A percentile compares a stretch with the other conserved stretches of the same genome.
phyloP scores from a whole-genome alignment of 495 filamentous ascomycete species.

The Aspergillus nanangensis region DNA sequence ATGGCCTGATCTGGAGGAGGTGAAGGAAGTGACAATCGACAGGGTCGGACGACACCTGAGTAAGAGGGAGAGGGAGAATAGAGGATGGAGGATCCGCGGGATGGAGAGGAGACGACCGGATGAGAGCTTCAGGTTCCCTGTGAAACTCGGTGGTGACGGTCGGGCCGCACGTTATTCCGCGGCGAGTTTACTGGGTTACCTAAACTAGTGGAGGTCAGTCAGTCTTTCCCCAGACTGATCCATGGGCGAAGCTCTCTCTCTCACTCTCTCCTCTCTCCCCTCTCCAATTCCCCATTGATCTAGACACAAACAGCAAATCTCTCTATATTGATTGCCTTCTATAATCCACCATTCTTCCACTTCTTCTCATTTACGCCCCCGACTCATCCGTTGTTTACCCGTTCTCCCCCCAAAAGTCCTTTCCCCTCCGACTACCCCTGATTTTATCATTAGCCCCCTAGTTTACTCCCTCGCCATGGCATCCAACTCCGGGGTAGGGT shows the following conservation, averaged over 20 bases:
- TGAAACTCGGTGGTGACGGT: too few species aligned
- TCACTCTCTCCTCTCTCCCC: slow-evolving; percentile 1
- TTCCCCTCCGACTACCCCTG: slow-evolving; percentile 15
- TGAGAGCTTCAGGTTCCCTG: too few species aligned
- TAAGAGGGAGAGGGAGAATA: not conserved
- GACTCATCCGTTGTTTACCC: slow-evolving; percentile 3
- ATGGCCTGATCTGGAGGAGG: slow-evolving; percentile 16
- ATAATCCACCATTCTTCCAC: too few species aligned
- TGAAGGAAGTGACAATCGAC: slow-evolving; percentile 19
- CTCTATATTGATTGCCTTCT: too few species aligned
- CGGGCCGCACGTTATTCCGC: slow-evolving; percentile 23
- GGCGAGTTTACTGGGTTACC: slow-evolving; percentile 2
- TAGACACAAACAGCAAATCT: too few species aligned
- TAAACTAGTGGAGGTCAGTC: too few species aligned
- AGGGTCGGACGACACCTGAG: slow-evolving; percentile 8
- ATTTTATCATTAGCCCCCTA: slow-evolving; percentile 13
- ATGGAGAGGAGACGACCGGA: too few species aligned
- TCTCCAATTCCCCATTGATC: too few species aligned
- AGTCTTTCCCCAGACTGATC: slow-evolving; percentile 15
- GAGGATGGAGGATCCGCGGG: too few species aligned
- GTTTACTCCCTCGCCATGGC: slow-evolving; percentile 42
- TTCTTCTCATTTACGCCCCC: too few species aligned
- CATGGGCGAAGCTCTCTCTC: slow-evolving; percentile 12
- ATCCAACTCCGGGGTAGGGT: slow-evolving; percentile 61
- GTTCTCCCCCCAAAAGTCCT: not conserved